Evolutionary conservation across 2,329 filamentous ascomycete species (phyloP).

Genomic region (Colletotrichum eleusines): DNA sequence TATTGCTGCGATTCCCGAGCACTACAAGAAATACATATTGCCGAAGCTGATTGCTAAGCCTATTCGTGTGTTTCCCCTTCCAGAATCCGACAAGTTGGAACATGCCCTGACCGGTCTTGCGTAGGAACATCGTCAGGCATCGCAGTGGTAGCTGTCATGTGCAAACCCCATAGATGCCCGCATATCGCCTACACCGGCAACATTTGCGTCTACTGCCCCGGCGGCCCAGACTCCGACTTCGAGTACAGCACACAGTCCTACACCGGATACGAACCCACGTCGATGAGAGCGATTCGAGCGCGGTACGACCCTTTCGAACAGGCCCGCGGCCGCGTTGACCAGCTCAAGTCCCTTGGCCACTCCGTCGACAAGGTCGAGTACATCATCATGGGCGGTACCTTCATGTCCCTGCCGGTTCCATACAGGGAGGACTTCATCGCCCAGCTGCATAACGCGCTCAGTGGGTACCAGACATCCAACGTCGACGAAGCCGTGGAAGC

Average conservation of each 20-base stretch:
- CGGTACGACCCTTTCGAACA: slow-evolving; percentile 99
- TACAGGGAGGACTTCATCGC: slow-evolving; percentile 96
- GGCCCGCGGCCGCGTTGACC: slow-evolving; percentile 93
- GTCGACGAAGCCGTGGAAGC: slow-evolving; percentile 96
- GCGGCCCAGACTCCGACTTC: slow-evolving; percentile 97
- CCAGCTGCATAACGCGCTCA: slow-evolving; percentile 95
- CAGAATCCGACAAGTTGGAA: no score
- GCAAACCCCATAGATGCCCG: slow-evolving; percentile 96
- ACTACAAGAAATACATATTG: slow-evolving; percentile 99
- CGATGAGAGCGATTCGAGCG: slow-evolving; percentile 96
- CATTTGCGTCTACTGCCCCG: slow-evolving; percentile 98
- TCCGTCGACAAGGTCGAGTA: slow-evolving; percentile 99
- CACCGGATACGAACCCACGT: slow-evolving; percentile 97
- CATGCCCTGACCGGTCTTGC: not conserved
- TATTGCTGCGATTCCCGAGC: slow-evolving; percentile 97
- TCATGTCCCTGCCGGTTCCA: slow-evolving; percentile 92
- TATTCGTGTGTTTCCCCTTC: slow-evolving; percentile 71
- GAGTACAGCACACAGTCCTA: slow-evolving; percentile 99
- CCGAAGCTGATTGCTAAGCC: slow-evolving; percentile 97
- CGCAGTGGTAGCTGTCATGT: slow-evolving; percentile 99
- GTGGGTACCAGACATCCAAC: slow-evolving; percentile 92
- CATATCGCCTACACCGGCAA: slow-evolving; percentile 99
- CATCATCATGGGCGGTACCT: slow-evolving; percentile 99
- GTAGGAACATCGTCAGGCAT: slow-evolving; percentile 93
- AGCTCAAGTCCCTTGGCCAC: slow-evolving; percentile 94